Evolutionary conservation across 176 grass and related monocot genomes (phyloP).

Genomic region (Hyparrhenia diplandra): DNA sequence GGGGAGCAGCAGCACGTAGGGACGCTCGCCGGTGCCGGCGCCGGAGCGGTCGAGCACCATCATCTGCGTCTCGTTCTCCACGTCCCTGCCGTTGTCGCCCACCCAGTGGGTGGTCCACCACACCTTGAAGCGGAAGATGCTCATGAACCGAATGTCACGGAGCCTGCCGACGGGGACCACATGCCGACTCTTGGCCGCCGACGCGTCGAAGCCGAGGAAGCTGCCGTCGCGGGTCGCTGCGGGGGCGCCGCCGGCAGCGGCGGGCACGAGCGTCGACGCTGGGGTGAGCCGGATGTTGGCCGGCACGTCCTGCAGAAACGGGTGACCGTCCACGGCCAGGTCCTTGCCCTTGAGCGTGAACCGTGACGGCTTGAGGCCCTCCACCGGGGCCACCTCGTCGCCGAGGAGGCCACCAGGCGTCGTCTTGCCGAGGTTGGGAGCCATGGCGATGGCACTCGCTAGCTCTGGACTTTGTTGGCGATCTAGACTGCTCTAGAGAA

Average conservation of each 20-base stretch:
- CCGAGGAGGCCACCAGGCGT: neutral
- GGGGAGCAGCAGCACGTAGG: conserved; percentile 84
- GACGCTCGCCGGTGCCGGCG: neutral
- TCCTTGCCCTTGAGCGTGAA: conserved; percentile 54
- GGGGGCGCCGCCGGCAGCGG: no score
- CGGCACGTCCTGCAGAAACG: conserved; percentile 62
- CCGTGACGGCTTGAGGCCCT: conserved; percentile 26
- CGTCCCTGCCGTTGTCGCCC: conserved; percentile 48
- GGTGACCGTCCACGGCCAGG: conserved; percentile 59
- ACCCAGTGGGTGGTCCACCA: conserved; percentile 94
- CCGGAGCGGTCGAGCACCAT: conserved; percentile 52
- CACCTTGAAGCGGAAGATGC: conserved; percentile 97
- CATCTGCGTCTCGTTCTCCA: conserved; percentile 95
- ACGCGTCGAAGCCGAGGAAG: conserved; percentile 68
- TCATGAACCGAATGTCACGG: conserved; percentile 66
- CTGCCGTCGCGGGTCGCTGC: neutral
- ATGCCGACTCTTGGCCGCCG: conserved; percentile 48
- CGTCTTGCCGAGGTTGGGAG: conserved; percentile 46
- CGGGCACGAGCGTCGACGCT: conserved; percentile 19
- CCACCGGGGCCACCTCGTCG: conserved; percentile 5
- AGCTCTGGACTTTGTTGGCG: neutral
- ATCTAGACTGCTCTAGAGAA: neutral
- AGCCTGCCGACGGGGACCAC: conserved; percentile 67
- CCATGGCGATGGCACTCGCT: conserved; percentile 35
- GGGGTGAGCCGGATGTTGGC: conserved; percentile 57